Percentiles rank a stretch among this genome's conserved stretches.
Conservation (phyloP, 2,329 filamentous ascomycete genomes). For the Colletotrichum zoysiae region DNA sequence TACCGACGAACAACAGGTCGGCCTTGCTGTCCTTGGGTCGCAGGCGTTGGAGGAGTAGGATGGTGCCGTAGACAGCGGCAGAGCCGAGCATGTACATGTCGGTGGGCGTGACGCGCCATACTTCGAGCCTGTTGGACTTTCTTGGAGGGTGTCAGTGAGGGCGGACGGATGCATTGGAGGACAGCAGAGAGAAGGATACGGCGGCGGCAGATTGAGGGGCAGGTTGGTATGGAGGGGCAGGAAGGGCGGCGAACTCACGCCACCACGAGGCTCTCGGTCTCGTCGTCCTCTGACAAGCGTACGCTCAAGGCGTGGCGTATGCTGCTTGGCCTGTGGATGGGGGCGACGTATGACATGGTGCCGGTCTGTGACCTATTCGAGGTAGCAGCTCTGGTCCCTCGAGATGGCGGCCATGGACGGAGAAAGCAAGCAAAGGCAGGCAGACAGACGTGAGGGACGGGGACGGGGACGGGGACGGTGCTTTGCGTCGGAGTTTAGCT, state of each 20-base stretch:
- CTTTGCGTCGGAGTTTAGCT: constrained; percentile 40
- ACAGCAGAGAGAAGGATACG: not conserved
- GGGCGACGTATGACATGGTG: constrained; percentile 91
- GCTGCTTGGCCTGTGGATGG: constrained; percentile 92
- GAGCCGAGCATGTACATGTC: constrained; percentile 75
- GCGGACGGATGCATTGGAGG: not conserved
- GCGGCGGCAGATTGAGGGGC: constrained; percentile 13
- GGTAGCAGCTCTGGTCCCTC: constrained; percentile 36
- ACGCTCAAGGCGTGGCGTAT: constrained; percentile 89
- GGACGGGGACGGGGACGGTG: constrained; percentile 8
- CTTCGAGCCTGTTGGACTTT: constrained; percentile 87
- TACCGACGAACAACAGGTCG: constrained; percentile 93
- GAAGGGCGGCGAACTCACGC: constrained; percentile 72
- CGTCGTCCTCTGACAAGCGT: constrained; percentile 77
- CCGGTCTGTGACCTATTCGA: constrained; percentile 27
- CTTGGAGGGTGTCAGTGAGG: constrained; percentile 59
- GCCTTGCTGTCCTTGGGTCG: constrained; percentile 79
- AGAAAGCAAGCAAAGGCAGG: not conserved
- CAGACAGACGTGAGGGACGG: constrained; percentile 2
- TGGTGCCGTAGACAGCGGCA: constrained; percentile 83
- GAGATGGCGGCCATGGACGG: constrained; percentile 25
- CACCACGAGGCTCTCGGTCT: constrained; percentile 78
- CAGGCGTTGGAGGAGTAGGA: constrained; percentile 86
- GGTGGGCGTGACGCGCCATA: constrained; percentile 78
- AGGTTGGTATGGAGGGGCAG: constrained; percentile 13